Percentiles rank a stretch among this genome's conserved stretches.
These are phyloP conservation scores for Xylaria scruposa DNA, from an alignment of 495 filamentous ascomycete species.

Conservation along the genomic window DNA sequence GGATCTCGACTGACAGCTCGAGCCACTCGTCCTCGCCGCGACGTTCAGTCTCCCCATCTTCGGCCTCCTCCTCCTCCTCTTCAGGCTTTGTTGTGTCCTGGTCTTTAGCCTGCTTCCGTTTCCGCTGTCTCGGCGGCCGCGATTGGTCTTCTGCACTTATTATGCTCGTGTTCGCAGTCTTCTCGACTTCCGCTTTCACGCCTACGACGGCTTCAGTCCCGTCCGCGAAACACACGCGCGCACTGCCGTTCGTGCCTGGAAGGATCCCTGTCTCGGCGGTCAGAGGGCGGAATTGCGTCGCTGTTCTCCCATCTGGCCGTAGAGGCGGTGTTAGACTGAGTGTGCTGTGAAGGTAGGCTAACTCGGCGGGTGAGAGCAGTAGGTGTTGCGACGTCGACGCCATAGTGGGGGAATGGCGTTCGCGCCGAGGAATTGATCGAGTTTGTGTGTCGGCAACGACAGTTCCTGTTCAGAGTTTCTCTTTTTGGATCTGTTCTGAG, in stretches of 20 bases:
- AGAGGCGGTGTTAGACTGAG: constrained; percentile 80
- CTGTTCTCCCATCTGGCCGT: constrained; percentile 83
- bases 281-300: constrained; percentile 88
- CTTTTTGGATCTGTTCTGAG: neutral
- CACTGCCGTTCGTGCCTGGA: constrained; percentile 87
- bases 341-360: constrained; percentile 92
- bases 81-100: constrained; percentile 2
- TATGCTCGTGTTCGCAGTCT: constrained; percentile 49
- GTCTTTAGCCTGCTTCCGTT: constrained; percentile 30
- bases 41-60: constrained; percentile 27
- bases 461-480: neutral
- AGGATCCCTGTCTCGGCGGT: constrained; percentile 89
- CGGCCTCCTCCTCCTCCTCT: constrained; percentile 39
- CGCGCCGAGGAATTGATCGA: neutral
- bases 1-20: constrained; percentile 84
- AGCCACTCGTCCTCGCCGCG: constrained; percentile 69
- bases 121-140: constrained; percentile 39
- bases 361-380: constrained; percentile 91
- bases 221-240: constrained; percentile 91
- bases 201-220: constrained; percentile 95
- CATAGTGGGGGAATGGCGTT: constrained; percentile 25
- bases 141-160: constrained; percentile 13
- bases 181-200: constrained; percentile 91
- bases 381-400: constrained; percentile 52
- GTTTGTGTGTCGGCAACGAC: too few relatives aligned